phyloP scores from a whole-genome alignment of 1,284 basidiomycete genomes.

The Apiotrichum domesticum region DNA sequence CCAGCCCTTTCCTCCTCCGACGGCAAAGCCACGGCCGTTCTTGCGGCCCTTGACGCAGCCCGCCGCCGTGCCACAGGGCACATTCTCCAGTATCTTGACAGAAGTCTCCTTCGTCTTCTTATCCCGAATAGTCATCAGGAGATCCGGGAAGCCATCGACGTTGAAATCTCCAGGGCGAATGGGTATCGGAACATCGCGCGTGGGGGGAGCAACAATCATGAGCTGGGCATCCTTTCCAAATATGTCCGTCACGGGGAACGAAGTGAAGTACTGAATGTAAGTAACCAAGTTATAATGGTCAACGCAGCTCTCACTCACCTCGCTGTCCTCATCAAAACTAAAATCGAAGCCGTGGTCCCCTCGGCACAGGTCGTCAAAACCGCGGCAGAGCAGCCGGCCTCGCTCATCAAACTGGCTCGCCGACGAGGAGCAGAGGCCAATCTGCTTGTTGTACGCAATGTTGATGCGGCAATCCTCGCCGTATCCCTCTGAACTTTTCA shows the following conservation, averaged over 20 bases:
- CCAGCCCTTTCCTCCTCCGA: slow-evolving; percentile 59
- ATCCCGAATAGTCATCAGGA: slow-evolving; percentile 61
- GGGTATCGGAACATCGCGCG: slow-evolving; percentile 62
- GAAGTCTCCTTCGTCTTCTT: slow-evolving; percentile 14
- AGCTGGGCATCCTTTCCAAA: slow-evolving; percentile 53
- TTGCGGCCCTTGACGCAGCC: slow-evolving; percentile 27
- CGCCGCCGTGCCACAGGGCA: slow-evolving; percentile 55
- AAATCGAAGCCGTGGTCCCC: slow-evolving; percentile 77
- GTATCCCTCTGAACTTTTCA: slow-evolving; percentile 58
- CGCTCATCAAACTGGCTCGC: slow-evolving; percentile 15
- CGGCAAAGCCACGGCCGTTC: slow-evolving; percentile 55
- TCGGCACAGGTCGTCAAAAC: slow-evolving; percentile 71
- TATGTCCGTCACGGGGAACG: slow-evolving; percentile 61
- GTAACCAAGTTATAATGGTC: neutral
- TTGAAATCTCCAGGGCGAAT: slow-evolving; percentile 85
- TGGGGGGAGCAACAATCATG: slow-evolving; percentile 54
- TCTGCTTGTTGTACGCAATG: slow-evolving; percentile 89
- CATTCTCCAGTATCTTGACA: slow-evolving; percentile 66
- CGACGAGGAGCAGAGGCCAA: slow-evolving; percentile 61
- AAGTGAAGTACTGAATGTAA: slow-evolving; percentile 56
- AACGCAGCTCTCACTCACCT: slow-evolving; percentile 50
- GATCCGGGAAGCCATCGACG: slow-evolving; percentile 90
- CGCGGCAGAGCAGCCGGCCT: slow-evolving; percentile 55
- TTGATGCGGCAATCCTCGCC: slow-evolving; percentile 76
- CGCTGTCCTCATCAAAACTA: slow-evolving; percentile 57